phyloP scores from a whole-genome alignment of 2,329 filamentous ascomycete species.

The Cladophialophora immunda region DNA sequence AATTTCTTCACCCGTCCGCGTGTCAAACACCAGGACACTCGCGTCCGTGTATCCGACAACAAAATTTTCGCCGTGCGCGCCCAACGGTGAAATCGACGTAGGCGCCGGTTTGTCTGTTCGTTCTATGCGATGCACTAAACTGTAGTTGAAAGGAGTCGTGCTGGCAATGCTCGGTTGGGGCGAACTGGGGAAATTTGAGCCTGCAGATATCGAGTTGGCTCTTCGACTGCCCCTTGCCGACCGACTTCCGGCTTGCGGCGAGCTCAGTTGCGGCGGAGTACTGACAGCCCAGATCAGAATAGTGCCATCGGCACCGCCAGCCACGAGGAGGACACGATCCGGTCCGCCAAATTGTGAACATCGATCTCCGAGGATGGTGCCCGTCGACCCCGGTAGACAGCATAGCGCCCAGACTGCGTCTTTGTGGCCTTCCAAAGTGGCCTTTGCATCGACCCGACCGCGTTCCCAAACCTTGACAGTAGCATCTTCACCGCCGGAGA shows the following conservation, averaged over 20 bases:
- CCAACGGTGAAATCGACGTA: slow-evolving; percentile 92
- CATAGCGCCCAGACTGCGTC: slow-evolving; percentile 97
- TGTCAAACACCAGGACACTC: slow-evolving; percentile 90
- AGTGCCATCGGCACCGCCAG: slow-evolving; percentile 87
- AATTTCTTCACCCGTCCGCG: slow-evolving; percentile 87
- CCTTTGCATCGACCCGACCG: slow-evolving; percentile 92
- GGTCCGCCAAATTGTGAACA: slow-evolving; percentile 77
- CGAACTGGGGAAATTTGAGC: slow-evolving; percentile 87
- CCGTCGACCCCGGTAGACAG: slow-evolving; percentile 84
- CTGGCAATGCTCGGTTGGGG: slow-evolving; percentile 89
- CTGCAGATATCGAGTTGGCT: slow-evolving; percentile 92
- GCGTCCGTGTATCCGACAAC: slow-evolving; percentile 93
- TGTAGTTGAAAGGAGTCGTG: slow-evolving; percentile 85
- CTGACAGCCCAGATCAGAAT: slow-evolving; percentile 96
- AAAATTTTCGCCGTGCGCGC: slow-evolving; percentile 82
- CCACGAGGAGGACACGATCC: slow-evolving; percentile 88
- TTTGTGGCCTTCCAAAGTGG: slow-evolving; percentile 90
- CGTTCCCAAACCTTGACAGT: slow-evolving; percentile 96
- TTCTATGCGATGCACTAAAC: slow-evolving; percentile 84
- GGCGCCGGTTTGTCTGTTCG: slow-evolving; percentile 75
- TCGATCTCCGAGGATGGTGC: slow-evolving; percentile 77
- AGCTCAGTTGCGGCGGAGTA: slow-evolving; percentile 83
- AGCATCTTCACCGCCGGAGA: slow-evolving; percentile 93
- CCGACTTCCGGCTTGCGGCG: slow-evolving; percentile 77
- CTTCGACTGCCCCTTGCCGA: slow-evolving; percentile 78